phyloP scores from a whole-genome alignment of 2,329 filamentous ascomycete genomes.

The Cadophora sp. region DNA sequence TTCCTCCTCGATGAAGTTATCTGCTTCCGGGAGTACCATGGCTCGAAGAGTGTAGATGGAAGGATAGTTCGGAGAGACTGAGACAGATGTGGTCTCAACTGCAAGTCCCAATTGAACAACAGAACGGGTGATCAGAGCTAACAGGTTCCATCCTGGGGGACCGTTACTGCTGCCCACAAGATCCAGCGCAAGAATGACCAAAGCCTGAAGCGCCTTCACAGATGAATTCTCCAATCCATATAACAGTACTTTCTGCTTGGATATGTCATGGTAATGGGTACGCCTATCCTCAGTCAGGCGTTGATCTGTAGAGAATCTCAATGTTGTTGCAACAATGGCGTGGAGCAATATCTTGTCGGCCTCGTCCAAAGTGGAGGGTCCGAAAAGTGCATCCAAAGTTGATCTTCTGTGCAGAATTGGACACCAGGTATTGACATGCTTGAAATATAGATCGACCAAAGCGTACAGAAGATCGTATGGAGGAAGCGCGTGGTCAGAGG shows the following conservation, averaged over 20 bases:
- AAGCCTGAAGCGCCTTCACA: slow-evolving; percentile 84
- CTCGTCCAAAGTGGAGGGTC: slow-evolving; percentile 76
- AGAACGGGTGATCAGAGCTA: slow-evolving; percentile 86
- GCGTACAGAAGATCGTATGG: slow-evolving; percentile 78
- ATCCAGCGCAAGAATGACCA: slow-evolving; percentile 86
- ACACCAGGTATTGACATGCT: slow-evolving; percentile 84
- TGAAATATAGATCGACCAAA: slow-evolving; percentile 78
- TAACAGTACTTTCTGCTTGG: slow-evolving; percentile 85
- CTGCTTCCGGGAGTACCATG: slow-evolving; percentile 82
- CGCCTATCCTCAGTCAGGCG: slow-evolving; percentile 77
- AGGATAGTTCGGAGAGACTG: slow-evolving; percentile 77
- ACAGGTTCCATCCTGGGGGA: slow-evolving; percentile 89
- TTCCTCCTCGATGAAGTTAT: slow-evolving; percentile 89
- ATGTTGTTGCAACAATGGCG: slow-evolving; percentile 86
- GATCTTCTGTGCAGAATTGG: slow-evolving; percentile 87
- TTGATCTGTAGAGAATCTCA: slow-evolving; percentile 81
- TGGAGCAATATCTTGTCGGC: slow-evolving; percentile 84
- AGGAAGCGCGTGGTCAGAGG: slow-evolving; percentile 71
- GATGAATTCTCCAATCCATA: slow-evolving; percentile 91
- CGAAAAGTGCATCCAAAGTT: slow-evolving; percentile 83
- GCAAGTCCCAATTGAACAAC: slow-evolving; percentile 88
- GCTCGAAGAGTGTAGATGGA: slow-evolving; percentile 91
- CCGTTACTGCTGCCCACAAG: slow-evolving; percentile 88
- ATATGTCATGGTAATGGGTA: slow-evolving; percentile 77
- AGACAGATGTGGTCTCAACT: slow-evolving; percentile 80